Base-by-base conservation (phyloP, 2,329 filamentous ascomycete genomes). In the Colletotrichum gigasporum region DNA sequence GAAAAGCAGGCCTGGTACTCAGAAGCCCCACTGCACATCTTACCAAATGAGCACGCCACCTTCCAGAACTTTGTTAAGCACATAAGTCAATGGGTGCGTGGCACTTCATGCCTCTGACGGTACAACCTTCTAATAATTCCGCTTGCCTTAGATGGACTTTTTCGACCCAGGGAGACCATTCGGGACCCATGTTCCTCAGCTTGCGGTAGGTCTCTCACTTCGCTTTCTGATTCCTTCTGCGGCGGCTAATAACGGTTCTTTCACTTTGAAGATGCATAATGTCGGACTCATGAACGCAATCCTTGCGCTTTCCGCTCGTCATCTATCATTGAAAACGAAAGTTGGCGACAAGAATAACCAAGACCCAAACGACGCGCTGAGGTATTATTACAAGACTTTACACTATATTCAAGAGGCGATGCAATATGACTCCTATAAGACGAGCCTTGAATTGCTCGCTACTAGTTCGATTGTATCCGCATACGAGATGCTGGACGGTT, bases 401-500 rank as follows among this genome's bases (percentile, higher is more conserved):
- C 84, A 87, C 50, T 90, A 89, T 64, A 76, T 90, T 0, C 85
- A 87, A 51, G 82, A 83, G 34, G 86, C 87, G 0, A 83, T 90
- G 74, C 80, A 84, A 12, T 87, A 87, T 67, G 78, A 82, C 0
- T 83, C 81, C 0, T 90, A 90, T 69, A 84, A 83, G 8, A 82
- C 80, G 41, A 87, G 84, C 28, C 78, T 79, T 5, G 87, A 90
- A 69, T 76, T 90, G 0, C 79, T 89, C 20, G 83, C 85, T 0
- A 90, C 87, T 0, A 82, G 85, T 0, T 75, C 89, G 0, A 79
- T 89, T 16, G 85, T 90, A n/a, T 88, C 85, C 7, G 86, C 85
- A 0, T 90, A 90, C 68, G 87, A 90, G 72, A 90, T 90, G 87
- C 82, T 90, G 14, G 85, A 88, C 52, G 84, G 82, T 2, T 82